Conservation (phyloP, 306 rosid genomes). For the Malus sylvestris region DNA sequence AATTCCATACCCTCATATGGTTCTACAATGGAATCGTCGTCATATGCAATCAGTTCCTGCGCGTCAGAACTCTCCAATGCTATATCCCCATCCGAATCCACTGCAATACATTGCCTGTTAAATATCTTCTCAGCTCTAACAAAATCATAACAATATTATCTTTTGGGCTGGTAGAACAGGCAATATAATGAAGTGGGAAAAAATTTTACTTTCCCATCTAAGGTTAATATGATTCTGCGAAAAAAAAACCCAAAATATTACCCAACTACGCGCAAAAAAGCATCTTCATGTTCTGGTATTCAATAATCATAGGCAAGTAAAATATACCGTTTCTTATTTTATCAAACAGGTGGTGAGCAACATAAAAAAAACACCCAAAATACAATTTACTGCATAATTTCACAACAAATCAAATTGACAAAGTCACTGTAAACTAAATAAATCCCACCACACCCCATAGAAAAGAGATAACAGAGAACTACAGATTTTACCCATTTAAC, state of each 20-base stretch:
- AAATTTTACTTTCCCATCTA: background rate
- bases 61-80: conserved; percentile 40
- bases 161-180: background rate
- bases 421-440: background rate
- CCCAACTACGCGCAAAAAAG: background rate
- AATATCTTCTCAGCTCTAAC: conserved; percentile 10
- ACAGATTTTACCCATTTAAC: background rate
- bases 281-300: background rate
- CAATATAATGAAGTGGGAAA: background rate
- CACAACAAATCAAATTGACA: background rate
- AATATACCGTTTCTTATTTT: background rate
- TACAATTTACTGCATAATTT: background rate
- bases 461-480: background rate
- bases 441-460: background rate
- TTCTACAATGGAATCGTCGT: conserved; percentile 48
- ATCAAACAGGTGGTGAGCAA: conserved; percentile 16
- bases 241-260: background rate
- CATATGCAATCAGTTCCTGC: conserved; percentile 29
- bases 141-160: background rate
- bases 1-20: conserved; percentile 89
- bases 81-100: conserved; percentile 49
- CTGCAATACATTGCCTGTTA: conserved; percentile 35
- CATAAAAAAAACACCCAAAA: background rate
- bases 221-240: background rate
- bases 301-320: background rate